Percentiles rank a stretch among this genome's conserved stretches.
Conservation (phyloP, 257 asterid genomes). For the Coffea canephora region DNA sequence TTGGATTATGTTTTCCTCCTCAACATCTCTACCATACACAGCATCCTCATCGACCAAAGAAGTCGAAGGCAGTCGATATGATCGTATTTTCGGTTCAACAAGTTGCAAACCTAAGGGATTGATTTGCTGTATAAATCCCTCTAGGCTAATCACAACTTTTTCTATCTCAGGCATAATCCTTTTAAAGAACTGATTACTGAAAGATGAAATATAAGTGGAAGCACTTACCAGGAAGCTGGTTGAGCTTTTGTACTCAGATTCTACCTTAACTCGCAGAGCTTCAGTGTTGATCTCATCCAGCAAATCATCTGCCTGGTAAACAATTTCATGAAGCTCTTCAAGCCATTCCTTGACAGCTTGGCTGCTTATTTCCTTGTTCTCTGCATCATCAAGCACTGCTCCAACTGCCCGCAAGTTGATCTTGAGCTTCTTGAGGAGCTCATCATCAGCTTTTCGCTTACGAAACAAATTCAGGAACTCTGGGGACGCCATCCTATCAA, state of each 20-base stretch:
- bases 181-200: neutral
- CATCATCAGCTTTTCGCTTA: neutral
- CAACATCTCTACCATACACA: constrained; percentile 5
- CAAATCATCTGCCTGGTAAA: constrained; percentile 14
- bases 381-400: constrained; percentile 25
- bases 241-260: neutral
- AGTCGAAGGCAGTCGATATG: constrained; percentile 11
- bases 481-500: constrained; percentile 11
- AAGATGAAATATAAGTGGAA: neutral
- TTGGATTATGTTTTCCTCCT: constrained; percentile 13
- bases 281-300: constrained; percentile 22
- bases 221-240: neutral
- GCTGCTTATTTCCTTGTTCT: constrained; percentile 13
- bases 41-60: constrained; percentile 13
- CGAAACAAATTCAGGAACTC: neutral
- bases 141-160: constrained; percentile 8
- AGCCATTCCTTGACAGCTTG: constrained; percentile 15
- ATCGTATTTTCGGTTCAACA: neutral
- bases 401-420: constrained; percentile 1
- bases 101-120: neutral
- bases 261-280: constrained; percentile 11
- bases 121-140: constrained; percentile 2
- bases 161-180: constrained; percentile 7
- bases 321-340: neutral
- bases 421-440: neutral